Evolutionary conservation across 306 rosid genomes (phyloP).

Genomic region (Begonia fuchsioides): DNA sequence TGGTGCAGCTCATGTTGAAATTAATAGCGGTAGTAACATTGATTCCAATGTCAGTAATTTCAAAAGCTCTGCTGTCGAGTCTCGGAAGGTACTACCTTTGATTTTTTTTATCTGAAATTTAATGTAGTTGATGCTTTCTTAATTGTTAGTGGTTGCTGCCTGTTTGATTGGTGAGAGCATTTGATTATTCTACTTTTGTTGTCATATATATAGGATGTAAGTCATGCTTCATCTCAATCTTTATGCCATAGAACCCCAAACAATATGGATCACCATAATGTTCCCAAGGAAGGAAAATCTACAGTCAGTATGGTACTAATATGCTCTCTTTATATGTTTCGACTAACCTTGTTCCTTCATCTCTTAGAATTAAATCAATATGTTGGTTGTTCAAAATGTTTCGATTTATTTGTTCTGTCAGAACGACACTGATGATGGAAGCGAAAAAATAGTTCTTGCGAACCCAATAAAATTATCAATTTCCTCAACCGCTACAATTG

Average conservation of each 20-base stretch:
- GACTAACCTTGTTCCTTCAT: background rate
- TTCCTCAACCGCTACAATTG: slow-evolving; percentile 7
- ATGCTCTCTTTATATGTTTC: slow-evolving; percentile 2
- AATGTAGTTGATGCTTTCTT: background rate
- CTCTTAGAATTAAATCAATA: slow-evolving; percentile 12
- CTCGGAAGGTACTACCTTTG: slow-evolving; percentile 31
- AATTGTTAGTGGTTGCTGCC: slow-evolving; percentile 2
- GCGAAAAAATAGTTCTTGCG: slow-evolving; percentile 14
- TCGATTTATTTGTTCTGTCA: slow-evolving; percentile 14
- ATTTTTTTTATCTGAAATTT: slow-evolving; percentile 8
- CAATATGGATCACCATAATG: slow-evolving; percentile 6
- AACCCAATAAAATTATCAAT: slow-evolving; percentile 17
- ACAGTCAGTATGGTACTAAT: slow-evolving; percentile 20
- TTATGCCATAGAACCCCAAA: slow-evolving; percentile 12
- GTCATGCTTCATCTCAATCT: slow-evolving; percentile 7
- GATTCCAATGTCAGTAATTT: slow-evolving; percentile 21
- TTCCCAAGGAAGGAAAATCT: slow-evolving; percentile 16
- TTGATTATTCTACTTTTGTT: slow-evolving; percentile 13
- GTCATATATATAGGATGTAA: slow-evolving; percentile 6
- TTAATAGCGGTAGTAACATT: slow-evolving; percentile 10
- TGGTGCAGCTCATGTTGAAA: slow-evolving; percentile 10
- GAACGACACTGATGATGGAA: slow-evolving; percentile 12
- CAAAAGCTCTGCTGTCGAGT: slow-evolving; percentile 14
- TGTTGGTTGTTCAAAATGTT: slow-evolving; percentile 23
- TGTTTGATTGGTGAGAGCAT: slow-evolving; percentile 11